Evolutionary conservation across 2,329 filamentous ascomycete genomes (phyloP).

Genomic region (Dichotomopilus funicola): DNA sequence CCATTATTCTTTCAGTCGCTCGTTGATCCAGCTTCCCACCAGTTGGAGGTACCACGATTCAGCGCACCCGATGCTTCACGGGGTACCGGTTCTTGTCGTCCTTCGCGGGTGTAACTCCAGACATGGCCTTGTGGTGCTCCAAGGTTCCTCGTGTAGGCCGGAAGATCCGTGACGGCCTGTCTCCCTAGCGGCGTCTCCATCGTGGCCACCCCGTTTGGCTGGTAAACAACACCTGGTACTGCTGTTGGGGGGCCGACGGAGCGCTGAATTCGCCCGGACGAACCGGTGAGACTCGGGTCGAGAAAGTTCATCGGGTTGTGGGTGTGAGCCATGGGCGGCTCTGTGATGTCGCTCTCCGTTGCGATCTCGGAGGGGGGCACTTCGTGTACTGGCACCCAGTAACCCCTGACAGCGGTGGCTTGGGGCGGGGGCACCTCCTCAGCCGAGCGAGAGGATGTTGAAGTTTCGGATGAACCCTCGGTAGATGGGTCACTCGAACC

Average conservation of each 20-base stretch:
- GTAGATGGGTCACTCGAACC: too few relatives aligned
- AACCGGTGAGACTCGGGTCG: neutral
- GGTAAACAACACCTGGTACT: neutral
- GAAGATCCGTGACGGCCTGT: neutral
- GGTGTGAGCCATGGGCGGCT: neutral
- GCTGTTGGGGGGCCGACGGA: neutral
- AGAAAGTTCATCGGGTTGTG: neutral
- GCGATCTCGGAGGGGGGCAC: neutral
- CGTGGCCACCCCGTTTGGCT: neutral
- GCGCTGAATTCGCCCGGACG: neutral
- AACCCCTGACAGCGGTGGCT: too few relatives aligned
- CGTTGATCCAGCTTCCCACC: neutral
- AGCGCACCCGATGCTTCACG: too few relatives aligned
- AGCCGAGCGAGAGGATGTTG: too few relatives aligned
- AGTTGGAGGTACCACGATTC: neutral
- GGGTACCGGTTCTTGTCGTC: too few relatives aligned
- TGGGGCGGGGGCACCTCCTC: too few relatives aligned
- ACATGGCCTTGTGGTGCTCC: neutral
- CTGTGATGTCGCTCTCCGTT: neutral
- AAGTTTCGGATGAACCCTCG: too few relatives aligned
- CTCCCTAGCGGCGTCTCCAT: neutral
- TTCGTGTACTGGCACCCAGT: neutral
- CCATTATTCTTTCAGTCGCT: too few relatives aligned
- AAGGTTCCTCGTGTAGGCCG: neutral
- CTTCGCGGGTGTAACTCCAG: too few relatives aligned